Conservation (phyloP, 1,284 basidiomycete species). For the Boletus coffeatus region DNA sequence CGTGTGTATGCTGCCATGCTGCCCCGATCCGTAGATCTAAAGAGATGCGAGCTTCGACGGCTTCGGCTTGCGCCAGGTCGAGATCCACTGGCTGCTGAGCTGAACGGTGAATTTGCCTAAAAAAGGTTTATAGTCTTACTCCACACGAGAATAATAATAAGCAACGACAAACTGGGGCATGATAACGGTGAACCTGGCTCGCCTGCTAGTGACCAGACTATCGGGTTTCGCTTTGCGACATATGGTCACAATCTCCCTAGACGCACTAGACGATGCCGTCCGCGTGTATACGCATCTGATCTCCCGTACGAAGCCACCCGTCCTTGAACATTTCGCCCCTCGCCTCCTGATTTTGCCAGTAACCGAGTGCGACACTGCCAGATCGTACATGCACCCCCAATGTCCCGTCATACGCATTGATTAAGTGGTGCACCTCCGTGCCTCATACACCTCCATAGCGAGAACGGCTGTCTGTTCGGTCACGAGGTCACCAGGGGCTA, state of each 20-base stretch:
- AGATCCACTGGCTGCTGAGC: conserved; percentile 85
- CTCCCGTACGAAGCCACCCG: too few species aligned
- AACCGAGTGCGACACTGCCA: too few species aligned
- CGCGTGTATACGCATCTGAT: too few species aligned
- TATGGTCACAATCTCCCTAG: conserved; percentile 68
- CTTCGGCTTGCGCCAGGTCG: conserved; percentile 84
- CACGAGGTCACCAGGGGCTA: background rate
- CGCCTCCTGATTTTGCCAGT: too few species aligned
- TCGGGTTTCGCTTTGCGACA: conserved; percentile 69
- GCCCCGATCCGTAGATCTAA: conserved; percentile 86
- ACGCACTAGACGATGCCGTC: too few species aligned
- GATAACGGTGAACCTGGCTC: conserved; percentile 95
- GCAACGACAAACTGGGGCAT: conserved; percentile 77
- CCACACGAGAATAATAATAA: conserved; percentile 3
- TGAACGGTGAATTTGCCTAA: conserved; percentile 92
- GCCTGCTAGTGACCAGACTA: conserved; percentile 59
- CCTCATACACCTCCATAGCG: too few species aligned
- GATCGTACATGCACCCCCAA: conserved; percentile 2
- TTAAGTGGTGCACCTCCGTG: too few species aligned
- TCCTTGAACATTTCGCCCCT: too few species aligned
- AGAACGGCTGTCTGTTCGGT: too few species aligned
- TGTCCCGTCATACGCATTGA: too few species aligned
- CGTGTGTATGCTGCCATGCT: conserved; percentile 91
- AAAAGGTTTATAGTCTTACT: background rate
- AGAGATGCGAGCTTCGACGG: conserved; percentile 86